Percentiles rank a stretch among this genome's conserved stretches.
Evolutionary conservation across 2,329 filamentous ascomycete species (phyloP).

Genomic region (Emydomyces testavorans): DNA sequence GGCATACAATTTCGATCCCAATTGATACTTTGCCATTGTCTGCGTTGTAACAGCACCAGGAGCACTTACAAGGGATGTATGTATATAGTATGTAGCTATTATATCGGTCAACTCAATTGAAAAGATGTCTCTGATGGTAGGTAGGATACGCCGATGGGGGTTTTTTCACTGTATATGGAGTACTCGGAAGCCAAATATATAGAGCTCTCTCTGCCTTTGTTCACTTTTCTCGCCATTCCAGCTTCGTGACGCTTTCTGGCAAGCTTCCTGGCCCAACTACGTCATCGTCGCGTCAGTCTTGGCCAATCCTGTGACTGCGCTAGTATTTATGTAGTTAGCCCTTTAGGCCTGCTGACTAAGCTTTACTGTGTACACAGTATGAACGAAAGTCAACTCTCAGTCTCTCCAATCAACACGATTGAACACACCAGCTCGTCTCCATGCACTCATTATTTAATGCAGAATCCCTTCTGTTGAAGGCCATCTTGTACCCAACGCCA

Average conservation of each 20-base stretch:
- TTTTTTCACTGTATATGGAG: too few relatives aligned
- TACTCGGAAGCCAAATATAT: not conserved
- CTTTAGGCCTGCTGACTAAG: slow-evolving; percentile 5
- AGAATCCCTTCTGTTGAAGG: not conserved
- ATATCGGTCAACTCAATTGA: too few relatives aligned
- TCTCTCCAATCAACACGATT: not conserved
- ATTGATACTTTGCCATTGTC: too few relatives aligned
- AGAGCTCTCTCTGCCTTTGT: not conserved
- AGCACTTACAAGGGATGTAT: too few relatives aligned
- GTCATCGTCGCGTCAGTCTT: not conserved
- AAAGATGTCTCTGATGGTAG: too few relatives aligned
- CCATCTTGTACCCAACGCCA: not conserved
- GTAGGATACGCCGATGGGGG: too few relatives aligned
- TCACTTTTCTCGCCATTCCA: slow-evolving; percentile 1
- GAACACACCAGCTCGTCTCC: too few relatives aligned
- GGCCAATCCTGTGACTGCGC: not conserved
- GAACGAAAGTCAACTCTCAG: not conserved
- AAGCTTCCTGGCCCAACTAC: slow-evolving; percentile 3
- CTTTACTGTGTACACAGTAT: too few relatives aligned
- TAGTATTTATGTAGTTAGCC: not conserved
- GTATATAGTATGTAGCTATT: too few relatives aligned
- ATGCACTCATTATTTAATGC: too few relatives aligned
- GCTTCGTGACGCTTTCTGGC: slow-evolving; percentile 7
- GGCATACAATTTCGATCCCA: too few relatives aligned
- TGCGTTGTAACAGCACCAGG: too few relatives aligned